Evolutionary conservation across 371 early-diverging fungal genomes (phyloP).

Genomic region (Haplosporangium sp.): DNA sequence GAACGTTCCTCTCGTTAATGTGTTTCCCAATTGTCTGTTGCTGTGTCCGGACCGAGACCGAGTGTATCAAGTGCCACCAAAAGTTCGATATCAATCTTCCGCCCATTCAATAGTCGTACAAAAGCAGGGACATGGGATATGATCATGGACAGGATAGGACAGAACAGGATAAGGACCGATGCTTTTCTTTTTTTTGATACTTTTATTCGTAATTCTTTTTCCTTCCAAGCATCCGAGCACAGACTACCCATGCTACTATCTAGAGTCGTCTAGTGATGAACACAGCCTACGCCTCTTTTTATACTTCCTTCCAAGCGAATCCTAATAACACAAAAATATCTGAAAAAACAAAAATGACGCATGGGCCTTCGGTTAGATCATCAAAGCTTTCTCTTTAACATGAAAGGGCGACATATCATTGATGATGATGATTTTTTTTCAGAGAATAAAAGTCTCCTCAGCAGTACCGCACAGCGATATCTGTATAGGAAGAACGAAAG

Average conservation of each 20-base stretch:
- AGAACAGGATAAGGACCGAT: not conserved
- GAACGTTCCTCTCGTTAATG: conserved; percentile 37
- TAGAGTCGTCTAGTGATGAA: too few relatives aligned
- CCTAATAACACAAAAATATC: not conserved
- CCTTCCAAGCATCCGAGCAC: too few relatives aligned
- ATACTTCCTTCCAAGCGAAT: not conserved
- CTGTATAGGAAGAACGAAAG: conserved; percentile 55
- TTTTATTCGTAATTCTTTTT: not conserved
- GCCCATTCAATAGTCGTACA: conserved; percentile 4
- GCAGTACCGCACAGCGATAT: conserved; percentile 44
- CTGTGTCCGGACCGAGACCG: conserved; percentile 37
- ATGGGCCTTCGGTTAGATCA: not conserved
- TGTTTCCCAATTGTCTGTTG: conserved; percentile 50
- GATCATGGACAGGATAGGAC: not conserved
- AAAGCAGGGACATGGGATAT: not conserved
- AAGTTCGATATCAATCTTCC: conserved; percentile 45
- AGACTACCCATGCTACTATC: too few relatives aligned
- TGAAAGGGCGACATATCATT: not conserved
- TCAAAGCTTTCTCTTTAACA: not conserved
- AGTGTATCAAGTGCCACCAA: conserved; percentile 48
- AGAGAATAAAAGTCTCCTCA: conserved; percentile 44
- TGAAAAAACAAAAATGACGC: not conserved
- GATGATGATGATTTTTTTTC: conserved; percentile 6
- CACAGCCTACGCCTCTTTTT: not conserved
- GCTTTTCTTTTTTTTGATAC: not conserved